Conservation (phyloP, 179 eudicot genomes). For the Amaranthus tricolor region DNA sequence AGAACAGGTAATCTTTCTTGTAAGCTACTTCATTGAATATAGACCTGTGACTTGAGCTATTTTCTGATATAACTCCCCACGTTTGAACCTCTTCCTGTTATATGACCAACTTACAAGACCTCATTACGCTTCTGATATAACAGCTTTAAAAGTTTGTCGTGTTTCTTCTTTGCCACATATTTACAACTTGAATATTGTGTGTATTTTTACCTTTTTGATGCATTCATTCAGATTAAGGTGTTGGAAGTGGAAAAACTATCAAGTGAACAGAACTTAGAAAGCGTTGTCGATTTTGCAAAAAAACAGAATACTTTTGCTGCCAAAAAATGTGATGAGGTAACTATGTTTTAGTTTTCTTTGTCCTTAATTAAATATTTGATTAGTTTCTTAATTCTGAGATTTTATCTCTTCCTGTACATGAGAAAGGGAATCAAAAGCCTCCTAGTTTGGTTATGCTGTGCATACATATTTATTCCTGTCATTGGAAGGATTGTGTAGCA, state of each 20-base stretch:
- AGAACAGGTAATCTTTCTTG: conserved; percentile 49
- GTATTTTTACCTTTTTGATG: too few species aligned
- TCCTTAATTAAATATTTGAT: background rate
- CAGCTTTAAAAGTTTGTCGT: background rate
- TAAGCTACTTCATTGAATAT: background rate
- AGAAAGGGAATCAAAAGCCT: background rate
- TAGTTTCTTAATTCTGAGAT: background rate
- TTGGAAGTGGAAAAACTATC: conserved; percentile 30
- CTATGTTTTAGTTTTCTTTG: conserved; percentile 6
- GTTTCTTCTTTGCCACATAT: background rate
- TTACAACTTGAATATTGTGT: too few species aligned
- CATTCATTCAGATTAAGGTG: conserved; percentile 21
- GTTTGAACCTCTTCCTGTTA: too few species aligned
- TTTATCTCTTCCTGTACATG: background rate
- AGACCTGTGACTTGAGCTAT: too few species aligned
- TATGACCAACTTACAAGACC: too few species aligned
- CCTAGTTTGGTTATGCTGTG: background rate
- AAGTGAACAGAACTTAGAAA: conserved; percentile 19
- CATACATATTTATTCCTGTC: background rate
- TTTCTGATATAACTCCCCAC: too few species aligned
- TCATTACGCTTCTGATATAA: too few species aligned
- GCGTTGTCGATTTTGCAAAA: conserved; percentile 23
- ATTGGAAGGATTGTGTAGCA: conserved; percentile 1
- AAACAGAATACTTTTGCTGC: conserved; percentile 21
- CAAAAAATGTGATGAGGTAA: conserved; percentile 34